Conservation (phyloP, 768 basidiomycete genomes). For the Russula ochroleuca region DNA sequence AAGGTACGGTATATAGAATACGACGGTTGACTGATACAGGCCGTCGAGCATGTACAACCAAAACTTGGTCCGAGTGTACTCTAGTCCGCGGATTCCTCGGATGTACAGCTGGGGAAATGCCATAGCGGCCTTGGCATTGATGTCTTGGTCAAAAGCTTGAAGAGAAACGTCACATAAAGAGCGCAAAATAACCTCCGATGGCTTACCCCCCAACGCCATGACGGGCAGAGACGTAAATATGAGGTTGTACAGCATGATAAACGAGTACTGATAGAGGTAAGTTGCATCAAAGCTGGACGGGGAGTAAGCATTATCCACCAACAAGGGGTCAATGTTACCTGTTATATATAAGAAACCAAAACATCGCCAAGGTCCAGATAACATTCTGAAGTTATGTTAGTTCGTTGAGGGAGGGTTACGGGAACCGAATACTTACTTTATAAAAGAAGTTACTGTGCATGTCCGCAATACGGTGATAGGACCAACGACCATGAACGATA, state of each 20-base stretch:
- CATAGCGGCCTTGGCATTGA: constrained; percentile 82
- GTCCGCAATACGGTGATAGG: constrained; percentile 91
- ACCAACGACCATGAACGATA: constrained; percentile 95
- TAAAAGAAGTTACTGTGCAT: constrained; percentile 99
- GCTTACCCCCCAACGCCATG: constrained; percentile 78
- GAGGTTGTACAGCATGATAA: constrained; percentile 87
- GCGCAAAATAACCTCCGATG: not conserved
- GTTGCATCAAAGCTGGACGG: constrained; percentile 80
- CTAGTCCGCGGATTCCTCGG: constrained; percentile 87
- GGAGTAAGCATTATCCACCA: constrained; percentile 25
- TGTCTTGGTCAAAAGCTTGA: constrained; percentile 89
- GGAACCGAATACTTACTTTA: constrained; percentile 55
- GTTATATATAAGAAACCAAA: constrained; percentile 92
- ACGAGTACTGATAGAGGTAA: constrained; percentile 92
- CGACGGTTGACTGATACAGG: constrained; percentile 83
- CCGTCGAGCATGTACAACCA: constrained; percentile 96
- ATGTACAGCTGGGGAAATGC: constrained; percentile 96
- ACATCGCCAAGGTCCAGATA: constrained; percentile 89
- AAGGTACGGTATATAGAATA: constrained; percentile 82
- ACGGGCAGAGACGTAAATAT: constrained; percentile 93
- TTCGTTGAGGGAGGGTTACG: constrained; percentile 3
- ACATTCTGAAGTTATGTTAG: constrained; percentile 54
- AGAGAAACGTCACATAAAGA: constrained; percentile 15
- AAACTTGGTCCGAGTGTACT: constrained; percentile 89
- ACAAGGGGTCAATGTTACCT: constrained; percentile 44